Evolutionary conservation across 2,329 filamentous ascomycete genomes (phyloP).

Genomic region (Fusarium humuli): DNA sequence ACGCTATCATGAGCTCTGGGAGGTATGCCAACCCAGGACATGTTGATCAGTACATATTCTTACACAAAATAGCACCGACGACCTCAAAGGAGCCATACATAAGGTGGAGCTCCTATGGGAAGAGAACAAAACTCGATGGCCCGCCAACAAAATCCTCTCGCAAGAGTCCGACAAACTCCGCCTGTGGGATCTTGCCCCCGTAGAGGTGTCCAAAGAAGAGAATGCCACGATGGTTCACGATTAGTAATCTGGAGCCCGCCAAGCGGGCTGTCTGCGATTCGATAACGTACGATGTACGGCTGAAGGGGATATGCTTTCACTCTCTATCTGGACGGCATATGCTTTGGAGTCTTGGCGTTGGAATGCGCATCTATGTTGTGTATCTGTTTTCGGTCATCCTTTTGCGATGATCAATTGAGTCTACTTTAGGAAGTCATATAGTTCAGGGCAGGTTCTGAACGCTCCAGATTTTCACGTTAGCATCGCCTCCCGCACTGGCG

Average conservation of each 20-base stretch:
- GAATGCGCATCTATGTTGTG: conserved; percentile 22
- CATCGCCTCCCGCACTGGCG: conserved; percentile 86
- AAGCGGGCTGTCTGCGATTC: neutral
- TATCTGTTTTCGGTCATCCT: conserved; percentile 15
- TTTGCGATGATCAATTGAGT: conserved; percentile 6
- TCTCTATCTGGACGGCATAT: conserved; percentile 9
- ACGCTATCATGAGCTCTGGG: conserved; percentile 77
- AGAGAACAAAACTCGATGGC: conserved; percentile 53
- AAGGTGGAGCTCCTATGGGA: conserved; percentile 53
- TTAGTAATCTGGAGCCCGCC: conserved; percentile 47
- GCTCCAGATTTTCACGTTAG: conserved; percentile 88
- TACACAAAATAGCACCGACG: conserved; percentile 39
- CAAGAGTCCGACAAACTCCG: conserved; percentile 41
- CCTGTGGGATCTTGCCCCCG: conserved; percentile 52
- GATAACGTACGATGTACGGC: neutral
- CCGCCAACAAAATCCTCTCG: conserved; percentile 45
- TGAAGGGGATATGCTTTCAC: neutral
- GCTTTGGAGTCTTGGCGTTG: conserved; percentile 30
- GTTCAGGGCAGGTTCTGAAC: conserved; percentile 52
- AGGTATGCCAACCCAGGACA: conserved; percentile 60
- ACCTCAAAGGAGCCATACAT: conserved; percentile 53
- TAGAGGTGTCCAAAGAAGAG: conserved; percentile 52
- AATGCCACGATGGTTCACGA: conserved; percentile 54
- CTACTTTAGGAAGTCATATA: conserved; percentile 17
- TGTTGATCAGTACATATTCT: neutral